A percentile compares a stretch with the other conserved stretches of the same genome.
Conservation (phyloP, 208 protist species). For the Phytomonas sp. region DNA sequence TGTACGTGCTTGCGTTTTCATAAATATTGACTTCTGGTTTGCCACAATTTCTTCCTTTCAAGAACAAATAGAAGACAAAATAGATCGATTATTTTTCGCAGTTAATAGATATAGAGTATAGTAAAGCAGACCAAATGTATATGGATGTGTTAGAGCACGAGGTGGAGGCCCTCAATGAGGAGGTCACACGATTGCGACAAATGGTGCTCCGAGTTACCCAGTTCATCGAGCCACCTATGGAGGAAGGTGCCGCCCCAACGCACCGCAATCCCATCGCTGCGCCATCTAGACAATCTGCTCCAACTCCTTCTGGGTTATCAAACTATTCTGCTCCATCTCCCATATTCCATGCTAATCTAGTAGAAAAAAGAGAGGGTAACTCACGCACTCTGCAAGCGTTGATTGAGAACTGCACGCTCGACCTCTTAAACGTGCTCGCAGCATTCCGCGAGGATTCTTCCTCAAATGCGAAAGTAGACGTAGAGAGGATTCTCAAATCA, state of each 20-base stretch:
- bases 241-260: not conserved
- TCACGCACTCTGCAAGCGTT: not conserved
- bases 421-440: not conserved
- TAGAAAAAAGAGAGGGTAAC: not conserved
- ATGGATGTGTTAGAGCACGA: constrained; percentile 77
- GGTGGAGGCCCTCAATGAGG: constrained; percentile 69
- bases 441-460: not conserved
- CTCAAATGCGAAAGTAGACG: not conserved
- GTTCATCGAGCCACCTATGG: constrained; percentile 28
- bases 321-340: not conserved
- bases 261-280: not conserved
- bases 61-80: not conserved
- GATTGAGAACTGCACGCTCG: not conserved
- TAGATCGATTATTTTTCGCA: not conserved
- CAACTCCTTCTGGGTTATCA: not conserved
- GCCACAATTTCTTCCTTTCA: not conserved
- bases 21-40: constrained; percentile 1
- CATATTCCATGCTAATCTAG: not conserved
- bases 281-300: not conserved
- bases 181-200: constrained; percentile 77
- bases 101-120: not conserved
- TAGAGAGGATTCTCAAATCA: not conserved
- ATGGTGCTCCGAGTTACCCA: constrained; percentile 75
- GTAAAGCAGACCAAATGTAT: constrained; percentile 28
- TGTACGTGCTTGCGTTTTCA: constrained; percentile 1